Evolutionary conservation across 73 alveolate genomes (phyloP).

Genomic region (Tetrahymena borealis): DNA sequence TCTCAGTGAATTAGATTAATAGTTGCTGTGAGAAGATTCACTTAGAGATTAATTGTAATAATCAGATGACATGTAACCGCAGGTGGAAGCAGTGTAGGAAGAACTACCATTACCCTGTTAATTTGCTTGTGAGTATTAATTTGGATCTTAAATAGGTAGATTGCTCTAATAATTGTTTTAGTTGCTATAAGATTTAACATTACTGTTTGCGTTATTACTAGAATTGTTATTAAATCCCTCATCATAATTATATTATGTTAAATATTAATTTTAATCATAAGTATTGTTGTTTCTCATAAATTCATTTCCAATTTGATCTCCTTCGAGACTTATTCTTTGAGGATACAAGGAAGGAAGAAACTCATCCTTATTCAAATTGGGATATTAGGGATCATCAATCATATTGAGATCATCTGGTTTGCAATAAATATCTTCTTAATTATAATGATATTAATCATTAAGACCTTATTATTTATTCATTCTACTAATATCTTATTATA

Average conservation of each 20-base stretch:
- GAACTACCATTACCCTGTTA: not conserved
- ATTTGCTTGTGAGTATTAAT: not conserved
- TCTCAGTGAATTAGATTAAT: not conserved
- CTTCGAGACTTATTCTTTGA: not conserved
- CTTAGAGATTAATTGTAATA: not conserved
- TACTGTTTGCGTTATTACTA: not conserved
- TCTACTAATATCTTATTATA: not conserved
- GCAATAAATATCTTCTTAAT: not conserved
- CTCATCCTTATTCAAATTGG: not conserved
- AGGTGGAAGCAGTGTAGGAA: not conserved
- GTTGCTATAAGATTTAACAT: not conserved
- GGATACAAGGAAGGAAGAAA: not conserved
- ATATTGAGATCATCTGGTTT: not conserved
- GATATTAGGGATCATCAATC: not conserved
- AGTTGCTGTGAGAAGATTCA: not conserved
- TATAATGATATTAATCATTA: not conserved
- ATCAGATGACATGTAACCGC: not conserved
- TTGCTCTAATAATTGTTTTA: not conserved
- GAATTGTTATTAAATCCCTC: not conserved
- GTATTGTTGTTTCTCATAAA: not conserved
- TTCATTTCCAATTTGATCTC: not conserved
- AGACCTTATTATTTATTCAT: not conserved
- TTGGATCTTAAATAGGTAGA: not conserved
- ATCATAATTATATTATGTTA: not conserved
- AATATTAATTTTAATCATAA: not conserved